These are phyloP conservation scores for Dalbergia cultrata DNA, from an alignment of 306 rosid genomes.

Conservation along the genomic window DNA sequence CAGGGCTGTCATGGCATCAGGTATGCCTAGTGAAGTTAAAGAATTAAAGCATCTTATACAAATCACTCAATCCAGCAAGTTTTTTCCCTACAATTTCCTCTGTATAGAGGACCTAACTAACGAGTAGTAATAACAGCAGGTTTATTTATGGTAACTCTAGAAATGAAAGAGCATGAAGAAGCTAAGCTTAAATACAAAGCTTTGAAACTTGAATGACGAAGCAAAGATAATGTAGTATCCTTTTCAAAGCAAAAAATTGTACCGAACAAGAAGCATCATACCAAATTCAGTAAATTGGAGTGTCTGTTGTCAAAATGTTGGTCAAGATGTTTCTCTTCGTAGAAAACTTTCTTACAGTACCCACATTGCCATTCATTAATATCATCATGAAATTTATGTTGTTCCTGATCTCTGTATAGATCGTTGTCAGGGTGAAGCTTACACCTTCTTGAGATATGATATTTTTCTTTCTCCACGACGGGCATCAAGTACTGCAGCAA, in stretches of 20 bases:
- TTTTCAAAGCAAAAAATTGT: constrained; percentile 26
- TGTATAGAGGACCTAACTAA: constrained; percentile 11
- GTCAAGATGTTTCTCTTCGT: constrained; percentile 72
- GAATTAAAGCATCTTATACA: constrained; percentile 9
- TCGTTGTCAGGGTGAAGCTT: constrained; percentile 63
- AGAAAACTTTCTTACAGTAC: constrained; percentile 62
- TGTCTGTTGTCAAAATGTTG: constrained; percentile 83
- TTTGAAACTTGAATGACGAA: background rate
- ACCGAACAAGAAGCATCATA: constrained; percentile 45
- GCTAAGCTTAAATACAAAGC: background rate
- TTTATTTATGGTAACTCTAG: background rate
- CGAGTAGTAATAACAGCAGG: background rate
- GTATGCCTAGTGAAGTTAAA: constrained; percentile 9
- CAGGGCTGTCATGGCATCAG: background rate
- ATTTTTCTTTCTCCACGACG: constrained; percentile 63
- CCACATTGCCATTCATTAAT: constrained; percentile 66
- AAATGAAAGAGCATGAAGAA: constrained; percentile 3
- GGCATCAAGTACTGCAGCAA: constrained; percentile 62
- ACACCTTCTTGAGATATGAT: constrained; percentile 56
- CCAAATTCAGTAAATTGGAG: constrained; percentile 69
- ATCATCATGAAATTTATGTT: constrained; percentile 56
- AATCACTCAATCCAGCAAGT: background rate
- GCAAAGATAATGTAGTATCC: background rate
- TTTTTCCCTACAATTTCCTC: background rate
- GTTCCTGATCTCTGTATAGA: constrained; percentile 67